Conservation (phyloP, 306 rosid species). For the Leucaena leucocephala region DNA sequence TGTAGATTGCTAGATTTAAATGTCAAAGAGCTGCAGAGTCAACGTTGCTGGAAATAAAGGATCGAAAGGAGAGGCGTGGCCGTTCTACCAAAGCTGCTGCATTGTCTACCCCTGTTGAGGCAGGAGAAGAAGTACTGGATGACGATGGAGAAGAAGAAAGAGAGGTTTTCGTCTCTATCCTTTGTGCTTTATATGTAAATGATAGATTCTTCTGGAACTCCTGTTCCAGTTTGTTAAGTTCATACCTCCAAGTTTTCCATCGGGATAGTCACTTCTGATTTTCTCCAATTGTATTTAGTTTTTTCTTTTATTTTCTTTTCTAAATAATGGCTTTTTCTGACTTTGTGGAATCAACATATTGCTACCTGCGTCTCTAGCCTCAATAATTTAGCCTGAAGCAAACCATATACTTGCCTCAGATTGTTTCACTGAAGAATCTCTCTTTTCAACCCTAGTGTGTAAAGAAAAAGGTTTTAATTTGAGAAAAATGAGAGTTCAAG, state of each 20-base stretch:
- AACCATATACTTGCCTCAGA: neutral
- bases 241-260: neutral
- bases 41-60: constrained; percentile 79
- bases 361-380: neutral
- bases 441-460: neutral
- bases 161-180: constrained; percentile 61
- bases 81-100: no score
- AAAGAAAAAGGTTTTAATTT: neutral
- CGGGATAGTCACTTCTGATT: neutral
- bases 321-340: neutral
- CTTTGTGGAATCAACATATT: neutral
- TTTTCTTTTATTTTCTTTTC: no score
- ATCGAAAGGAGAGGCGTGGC: no score
- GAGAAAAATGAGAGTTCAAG: neutral
- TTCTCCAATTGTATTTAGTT: neutral
- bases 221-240: constrained; percentile 22
- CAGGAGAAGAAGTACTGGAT: no score
- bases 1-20: constrained; percentile 86
- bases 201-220: constrained; percentile 23
- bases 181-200: constrained; percentile 6
- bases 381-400: neutral
- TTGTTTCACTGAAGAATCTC: neutral
- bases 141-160: constrained; percentile 97
- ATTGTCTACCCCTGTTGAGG: no score
- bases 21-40: constrained; percentile 87